Evolutionary conservation across 345 rosid species (phyloP).

Genomic region (Moringa oleifera): DNA sequence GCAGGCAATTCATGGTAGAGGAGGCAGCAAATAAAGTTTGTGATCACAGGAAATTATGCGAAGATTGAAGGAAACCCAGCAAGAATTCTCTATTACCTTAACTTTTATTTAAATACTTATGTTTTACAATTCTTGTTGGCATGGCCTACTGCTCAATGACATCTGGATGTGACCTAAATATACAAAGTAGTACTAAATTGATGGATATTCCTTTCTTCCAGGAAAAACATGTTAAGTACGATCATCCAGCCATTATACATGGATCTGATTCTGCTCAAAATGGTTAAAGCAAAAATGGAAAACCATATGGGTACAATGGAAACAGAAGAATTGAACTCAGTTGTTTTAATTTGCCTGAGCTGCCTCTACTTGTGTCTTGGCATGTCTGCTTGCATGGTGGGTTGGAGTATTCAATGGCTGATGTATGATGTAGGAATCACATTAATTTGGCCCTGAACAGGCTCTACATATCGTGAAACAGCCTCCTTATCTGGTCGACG

Average conservation of each 20-base stretch:
- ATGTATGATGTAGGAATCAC: too few relatives aligned
- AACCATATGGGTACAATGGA: too few relatives aligned
- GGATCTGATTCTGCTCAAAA: background rate
- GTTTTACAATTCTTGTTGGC: background rate
- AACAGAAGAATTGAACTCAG: too few relatives aligned
- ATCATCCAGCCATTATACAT: background rate
- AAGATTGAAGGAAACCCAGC: background rate
- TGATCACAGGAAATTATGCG: too few relatives aligned
- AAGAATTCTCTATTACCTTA: too few relatives aligned
- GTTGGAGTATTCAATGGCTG: background rate
- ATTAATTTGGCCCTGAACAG: background rate
- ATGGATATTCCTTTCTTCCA: background rate
- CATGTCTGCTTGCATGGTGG: background rate
- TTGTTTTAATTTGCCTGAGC: background rate
- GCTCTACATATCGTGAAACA: constrained; percentile 76
- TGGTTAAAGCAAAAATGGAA: background rate
- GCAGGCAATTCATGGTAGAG: too few relatives aligned
- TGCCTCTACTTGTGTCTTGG: background rate
- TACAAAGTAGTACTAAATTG: background rate
- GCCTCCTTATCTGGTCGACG: constrained; percentile 84
- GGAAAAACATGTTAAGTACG: background rate
- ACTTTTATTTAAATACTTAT: too few relatives aligned
- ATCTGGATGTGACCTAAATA: background rate
- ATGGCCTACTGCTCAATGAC: background rate
- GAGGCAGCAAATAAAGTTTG: too few relatives aligned